phyloP scores from a whole-genome alignment of 2,329 filamentous ascomycete species.

The Mariannaea elegans region DNA sequence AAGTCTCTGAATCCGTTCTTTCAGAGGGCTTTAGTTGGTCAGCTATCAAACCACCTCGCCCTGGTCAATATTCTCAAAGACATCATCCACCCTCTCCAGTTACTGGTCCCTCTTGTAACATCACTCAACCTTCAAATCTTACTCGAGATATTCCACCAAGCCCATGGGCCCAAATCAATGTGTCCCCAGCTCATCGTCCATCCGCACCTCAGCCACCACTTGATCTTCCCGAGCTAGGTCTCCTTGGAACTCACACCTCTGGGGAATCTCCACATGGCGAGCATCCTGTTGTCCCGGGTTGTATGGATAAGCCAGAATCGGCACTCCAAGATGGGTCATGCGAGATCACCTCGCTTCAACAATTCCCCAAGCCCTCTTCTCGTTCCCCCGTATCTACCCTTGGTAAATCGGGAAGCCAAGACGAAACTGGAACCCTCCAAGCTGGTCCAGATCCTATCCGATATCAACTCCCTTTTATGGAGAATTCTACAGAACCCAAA shows the following conservation, averaged over 20 bases:
- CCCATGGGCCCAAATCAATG: not conserved
- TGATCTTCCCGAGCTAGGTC: constrained; percentile 30
- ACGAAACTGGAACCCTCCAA: not conserved
- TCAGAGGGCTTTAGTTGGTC: constrained; percentile 35
- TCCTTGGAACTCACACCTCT: constrained; percentile 1
- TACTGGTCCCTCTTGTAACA: not conserved
- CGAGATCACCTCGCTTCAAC: not conserved
- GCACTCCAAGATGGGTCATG: not conserved
- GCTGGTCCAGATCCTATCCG: not conserved
- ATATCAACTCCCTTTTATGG: no score
- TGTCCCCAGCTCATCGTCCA: not conserved
- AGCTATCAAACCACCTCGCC: constrained; percentile 29
- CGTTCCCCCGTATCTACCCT: not conserved
- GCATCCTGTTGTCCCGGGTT: not conserved
- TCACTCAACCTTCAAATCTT: not conserved
- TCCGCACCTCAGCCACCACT: constrained; percentile 11
- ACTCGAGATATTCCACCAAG: not conserved
- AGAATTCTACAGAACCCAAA: no score
- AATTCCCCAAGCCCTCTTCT: not conserved
- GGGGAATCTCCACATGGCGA: not conserved
- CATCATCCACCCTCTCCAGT: constrained; percentile 11
- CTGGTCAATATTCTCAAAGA: constrained; percentile 33
- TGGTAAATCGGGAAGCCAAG: not conserved
- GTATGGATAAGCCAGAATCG: not conserved
- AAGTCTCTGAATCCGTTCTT: constrained; percentile 34